Evolutionary conservation across 306 rosid species (phyloP), one percentile per base, ranked within the genome.

Genomic region (Medicago arabica): DNA sequence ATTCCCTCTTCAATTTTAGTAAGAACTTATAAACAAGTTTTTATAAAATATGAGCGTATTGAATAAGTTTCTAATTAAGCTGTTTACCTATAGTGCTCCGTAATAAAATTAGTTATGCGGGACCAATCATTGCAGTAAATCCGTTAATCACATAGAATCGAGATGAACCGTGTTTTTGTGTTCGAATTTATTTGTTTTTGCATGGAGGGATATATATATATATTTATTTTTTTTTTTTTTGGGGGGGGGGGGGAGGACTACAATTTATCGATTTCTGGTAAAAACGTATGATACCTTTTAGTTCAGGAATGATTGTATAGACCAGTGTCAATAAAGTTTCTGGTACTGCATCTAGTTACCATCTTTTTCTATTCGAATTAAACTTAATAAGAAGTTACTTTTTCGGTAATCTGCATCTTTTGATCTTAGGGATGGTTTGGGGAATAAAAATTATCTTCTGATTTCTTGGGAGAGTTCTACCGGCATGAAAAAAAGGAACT

Each of bases 121-220:
- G 21, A 16, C 47, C 14, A 8, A 38, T 63, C 25, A 9, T 63
- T 63, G 12, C 15, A 16, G 12, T 63, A 14, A 16, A 7, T 64
- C 28, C 3, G n/a, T n/a, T 14, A 38, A 17, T 31, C 8, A 38
- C 69, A 38, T 15, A 64, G 69, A 63, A 23, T 23, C 6, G 23
- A 62, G 67, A 62, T 61, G 9, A 14, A 12, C 16, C 36, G 16
- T 28, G 18, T 25, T 31, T 8, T 54, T 9, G 11, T 58, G 1
- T 25, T 58, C 12, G 12, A 23, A 38, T 64, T 64, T 18, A 9
- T 36, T 16, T 64, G 49, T 64, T 61, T 25, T 61, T 61, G 25
- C 69, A 16, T 64, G 69, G 69, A 63, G 69, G 25, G 6, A 7
- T 61, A n/a, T n/a, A n/a, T n/a, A n/a, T n/a, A n/a, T n/a, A n/a